A percentile compares a stretch with the other conserved stretches of the same genome.
Conservation (phyloP, 495 filamentous ascomycete species). For the Elaphomyces granulatus region DNA sequence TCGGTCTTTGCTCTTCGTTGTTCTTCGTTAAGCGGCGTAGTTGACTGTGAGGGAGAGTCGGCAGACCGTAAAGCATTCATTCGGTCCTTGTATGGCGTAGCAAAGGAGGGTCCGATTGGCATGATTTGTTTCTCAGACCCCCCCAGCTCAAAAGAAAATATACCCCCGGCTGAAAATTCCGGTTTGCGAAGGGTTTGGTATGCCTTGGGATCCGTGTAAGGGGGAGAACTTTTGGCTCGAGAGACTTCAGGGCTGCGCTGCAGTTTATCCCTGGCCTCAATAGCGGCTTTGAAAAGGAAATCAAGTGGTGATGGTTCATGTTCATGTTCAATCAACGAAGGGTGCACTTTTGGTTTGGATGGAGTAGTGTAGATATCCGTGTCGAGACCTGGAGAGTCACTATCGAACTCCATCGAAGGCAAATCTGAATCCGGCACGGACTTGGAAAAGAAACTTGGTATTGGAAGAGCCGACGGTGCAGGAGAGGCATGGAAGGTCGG, state of each 20-base stretch:
- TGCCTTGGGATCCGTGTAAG: conserved; percentile 22
- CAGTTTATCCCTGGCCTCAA: conserved; percentile 40
- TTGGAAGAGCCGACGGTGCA: conserved; percentile 80
- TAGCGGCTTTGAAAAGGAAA: conserved; percentile 74
- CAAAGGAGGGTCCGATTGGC: conserved; percentile 48
- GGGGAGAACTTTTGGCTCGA: conserved; percentile 20
- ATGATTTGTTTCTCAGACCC: conserved; percentile 28
- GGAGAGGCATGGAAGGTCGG: conserved; percentile 94
- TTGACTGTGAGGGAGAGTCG: conserved; percentile 12
- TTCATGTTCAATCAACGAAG: conserved; percentile 12
- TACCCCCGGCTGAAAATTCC: conserved; percentile 31
- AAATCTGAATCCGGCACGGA: conserved; percentile 47
- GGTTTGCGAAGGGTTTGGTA: conserved; percentile 16
- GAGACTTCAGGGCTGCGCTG: conserved; percentile 33
- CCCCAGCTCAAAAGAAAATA: conserved; percentile 57
- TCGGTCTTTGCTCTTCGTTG: conserved; percentile 31
- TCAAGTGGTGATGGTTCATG: conserved; percentile 67
- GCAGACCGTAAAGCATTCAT: conserved; percentile 40
- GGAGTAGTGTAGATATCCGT: conserved; percentile 25
- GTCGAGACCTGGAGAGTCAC: conserved; percentile 21
- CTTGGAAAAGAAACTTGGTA: conserved; percentile 83
- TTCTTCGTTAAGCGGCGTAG: conserved; percentile 19
- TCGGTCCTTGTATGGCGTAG: conserved; percentile 50
- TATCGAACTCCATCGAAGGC: conserved; percentile 25
- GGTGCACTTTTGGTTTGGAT: conserved; percentile 25